phyloP scores from a whole-genome alignment of 345 rosid genomes.

The Draba incana region DNA sequence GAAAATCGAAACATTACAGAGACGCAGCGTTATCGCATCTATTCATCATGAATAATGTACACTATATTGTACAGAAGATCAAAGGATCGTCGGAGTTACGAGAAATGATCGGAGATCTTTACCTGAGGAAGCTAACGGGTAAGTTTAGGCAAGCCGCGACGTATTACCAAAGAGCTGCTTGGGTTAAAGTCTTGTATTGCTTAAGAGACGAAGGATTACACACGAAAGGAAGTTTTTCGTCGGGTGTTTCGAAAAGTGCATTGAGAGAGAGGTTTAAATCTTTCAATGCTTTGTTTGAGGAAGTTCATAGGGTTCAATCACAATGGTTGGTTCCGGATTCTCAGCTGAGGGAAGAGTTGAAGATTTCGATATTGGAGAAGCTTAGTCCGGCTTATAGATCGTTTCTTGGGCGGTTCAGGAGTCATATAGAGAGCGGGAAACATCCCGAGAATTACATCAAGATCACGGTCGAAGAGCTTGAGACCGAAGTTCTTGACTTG shows the following conservation, averaged over 20 bases:
- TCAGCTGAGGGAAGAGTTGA: slow-evolving; percentile 90
- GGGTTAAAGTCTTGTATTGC: slow-evolving; percentile 86
- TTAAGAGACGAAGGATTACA: slow-evolving; percentile 91
- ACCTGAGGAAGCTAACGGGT: slow-evolving; percentile 73
- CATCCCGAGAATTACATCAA: slow-evolving; percentile 97
- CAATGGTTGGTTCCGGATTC: slow-evolving; percentile 80
- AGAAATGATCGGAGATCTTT: slow-evolving; percentile 96
- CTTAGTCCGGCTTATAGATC: slow-evolving; percentile 93
- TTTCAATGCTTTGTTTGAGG: slow-evolving; percentile 85
- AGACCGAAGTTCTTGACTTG: slow-evolving; percentile 88
- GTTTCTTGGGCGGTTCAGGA: slow-evolving; percentile 89
- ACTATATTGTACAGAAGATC: slow-evolving; percentile 84
- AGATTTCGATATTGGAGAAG: slow-evolving; percentile 85
- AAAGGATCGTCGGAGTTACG: slow-evolving; percentile 79
- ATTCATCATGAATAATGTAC: slow-evolving; percentile 94
- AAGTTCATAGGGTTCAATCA: slow-evolving; percentile 84
- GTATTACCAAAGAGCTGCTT: slow-evolving; percentile 89
- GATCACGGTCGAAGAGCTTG: slow-evolving; percentile 88
- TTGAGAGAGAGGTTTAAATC: slow-evolving; percentile 89
- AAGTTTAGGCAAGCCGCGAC: slow-evolving; percentile 83
- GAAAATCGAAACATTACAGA: slow-evolving; percentile 80
- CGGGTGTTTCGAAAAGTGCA: slow-evolving; percentile 83
- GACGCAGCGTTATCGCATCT: slow-evolving; percentile 74
- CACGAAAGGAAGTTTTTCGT: slow-evolving; percentile 80
- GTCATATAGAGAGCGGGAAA: slow-evolving; percentile 88